Evolutionary conservation across 1,284 basidiomycete species (phyloP).

Genomic region (Bjerkandera adusta): DNA sequence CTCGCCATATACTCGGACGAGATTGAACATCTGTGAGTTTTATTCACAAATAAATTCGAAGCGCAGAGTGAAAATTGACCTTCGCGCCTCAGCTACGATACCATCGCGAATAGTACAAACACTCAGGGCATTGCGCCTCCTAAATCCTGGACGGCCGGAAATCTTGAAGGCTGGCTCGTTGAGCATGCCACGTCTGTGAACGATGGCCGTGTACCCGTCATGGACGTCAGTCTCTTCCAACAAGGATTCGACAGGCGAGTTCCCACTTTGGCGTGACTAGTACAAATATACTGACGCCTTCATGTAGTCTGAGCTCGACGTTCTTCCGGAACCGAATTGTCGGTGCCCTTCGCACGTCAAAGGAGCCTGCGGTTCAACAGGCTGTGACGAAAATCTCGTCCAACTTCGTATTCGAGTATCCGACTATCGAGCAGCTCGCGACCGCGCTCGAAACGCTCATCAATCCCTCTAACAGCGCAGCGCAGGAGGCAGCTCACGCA

Average conservation of each 20-base stretch:
- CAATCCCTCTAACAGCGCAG: neutral
- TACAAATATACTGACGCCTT: neutral
- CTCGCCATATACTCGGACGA: slow-evolving; percentile 27
- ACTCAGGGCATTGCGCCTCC: slow-evolving; percentile 21
- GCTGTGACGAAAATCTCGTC: slow-evolving; percentile 6
- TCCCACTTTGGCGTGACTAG: neutral
- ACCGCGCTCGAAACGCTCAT: slow-evolving; percentile 4
- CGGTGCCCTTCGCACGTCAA: slow-evolving; percentile 21
- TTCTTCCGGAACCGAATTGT: slow-evolving; percentile 33
- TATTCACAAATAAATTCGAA: neutral
- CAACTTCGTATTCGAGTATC: slow-evolving; percentile 15
- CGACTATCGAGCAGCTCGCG: slow-evolving; percentile 15
- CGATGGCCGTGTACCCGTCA: slow-evolving; percentile 12
- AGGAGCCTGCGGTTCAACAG: slow-evolving; percentile 3
- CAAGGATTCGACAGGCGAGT: slow-evolving; percentile 35
- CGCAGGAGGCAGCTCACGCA: neutral
- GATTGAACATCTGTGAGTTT: slow-evolving; percentile 29
- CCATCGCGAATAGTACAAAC: slow-evolving; percentile 21
- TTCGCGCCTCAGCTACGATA: slow-evolving; percentile 20
- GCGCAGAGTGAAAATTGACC: neutral
- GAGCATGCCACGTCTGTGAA: slow-evolving; percentile 27
- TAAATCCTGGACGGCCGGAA: slow-evolving; percentile 22
- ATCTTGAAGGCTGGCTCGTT: slow-evolving; percentile 28
- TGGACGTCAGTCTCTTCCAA: slow-evolving; percentile 27
- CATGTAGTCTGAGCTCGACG: slow-evolving; percentile 30